These are phyloP conservation scores for Sideroxylon spinosum DNA, from an alignment of 179 eudicot species.

Conservation along the genomic window DNA sequence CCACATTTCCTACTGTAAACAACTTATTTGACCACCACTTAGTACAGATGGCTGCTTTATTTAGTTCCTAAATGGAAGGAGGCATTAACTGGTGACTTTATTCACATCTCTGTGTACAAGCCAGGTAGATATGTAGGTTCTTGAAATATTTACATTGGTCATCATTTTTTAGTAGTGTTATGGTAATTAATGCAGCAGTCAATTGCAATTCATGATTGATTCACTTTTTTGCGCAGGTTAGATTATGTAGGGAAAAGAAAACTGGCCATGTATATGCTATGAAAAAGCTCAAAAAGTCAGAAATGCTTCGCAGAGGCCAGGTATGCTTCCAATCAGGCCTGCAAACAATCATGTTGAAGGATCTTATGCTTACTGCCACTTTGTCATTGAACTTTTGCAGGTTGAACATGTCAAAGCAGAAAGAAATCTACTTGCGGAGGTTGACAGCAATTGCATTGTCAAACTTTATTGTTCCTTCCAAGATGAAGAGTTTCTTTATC, in stretches of 20 bases:
- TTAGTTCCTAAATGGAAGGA: background rate
- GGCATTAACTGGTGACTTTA: background rate
- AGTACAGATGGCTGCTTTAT: too few species aligned
- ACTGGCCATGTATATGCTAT: constrained; percentile 72
- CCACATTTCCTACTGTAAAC: too few species aligned
- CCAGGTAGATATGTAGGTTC: background rate
- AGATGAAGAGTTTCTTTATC: constrained; percentile 84
- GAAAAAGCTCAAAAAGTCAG: constrained; percentile 75
- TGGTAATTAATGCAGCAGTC: too few species aligned
- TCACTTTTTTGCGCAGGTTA: constrained; percentile 40
- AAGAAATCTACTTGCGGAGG: constrained; percentile 85
- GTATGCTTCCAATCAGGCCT: constrained; percentile 20
- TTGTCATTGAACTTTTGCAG: constrained; percentile 25
- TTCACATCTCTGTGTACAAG: background rate
- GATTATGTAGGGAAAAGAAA: constrained; percentile 66
- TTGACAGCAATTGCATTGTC: constrained; percentile 90
- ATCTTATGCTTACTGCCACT: constrained; percentile 16
- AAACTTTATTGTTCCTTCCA: constrained; percentile 89
- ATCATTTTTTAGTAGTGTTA: too few species aligned
- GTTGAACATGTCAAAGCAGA: constrained; percentile 94
- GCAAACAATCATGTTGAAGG: constrained; percentile 4
- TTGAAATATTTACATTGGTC: too few species aligned
- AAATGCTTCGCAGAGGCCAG: constrained; percentile 74
- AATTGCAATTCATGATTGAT: constrained; percentile 1
- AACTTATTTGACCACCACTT: background rate